phyloP scores from a whole-genome alignment of 2,329 filamentous ascomycete genomes.

The Plenodomus tracheiphilus region DNA sequence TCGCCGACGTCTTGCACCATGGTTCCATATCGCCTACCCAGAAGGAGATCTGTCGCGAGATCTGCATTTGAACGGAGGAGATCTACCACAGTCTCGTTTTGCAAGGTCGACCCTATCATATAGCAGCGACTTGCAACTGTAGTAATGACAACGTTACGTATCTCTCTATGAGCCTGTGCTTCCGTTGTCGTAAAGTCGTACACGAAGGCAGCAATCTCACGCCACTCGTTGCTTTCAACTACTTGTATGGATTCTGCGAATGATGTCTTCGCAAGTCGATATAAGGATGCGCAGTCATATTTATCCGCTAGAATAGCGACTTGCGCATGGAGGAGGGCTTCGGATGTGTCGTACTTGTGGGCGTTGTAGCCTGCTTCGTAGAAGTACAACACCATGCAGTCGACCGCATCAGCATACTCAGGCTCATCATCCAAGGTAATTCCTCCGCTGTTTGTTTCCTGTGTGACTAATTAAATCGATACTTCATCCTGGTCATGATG shows the following conservation, averaged over 20 bases:
- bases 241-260: conserved; percentile 13
- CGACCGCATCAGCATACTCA: conserved; percentile 20
- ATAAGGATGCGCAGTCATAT: conserved; percentile 24
- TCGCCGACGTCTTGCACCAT: conserved; percentile 5
- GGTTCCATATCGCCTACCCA: conserved; percentile 8
- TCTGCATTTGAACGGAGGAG: conserved; percentile 21
- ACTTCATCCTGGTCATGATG: too few relatives aligned
- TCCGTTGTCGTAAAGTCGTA: conserved; percentile 22
- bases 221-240: conserved; percentile 18
- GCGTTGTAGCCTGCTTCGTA: conserved; percentile 18
- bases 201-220: conserved; percentile 15
- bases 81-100: conserved; percentile 7
- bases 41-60: conserved; percentile 21
- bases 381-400: conserved; percentile 30
- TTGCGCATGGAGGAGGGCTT: conserved; percentile 24
- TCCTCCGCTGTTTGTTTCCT: conserved; percentile 19
- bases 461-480: too few relatives aligned
- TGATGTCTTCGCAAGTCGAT: conserved; percentile 17
- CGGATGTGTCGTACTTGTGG: conserved; percentile 11
- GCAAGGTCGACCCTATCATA: conserved; percentile 8
- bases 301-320: conserved; percentile 24
- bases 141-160: conserved; percentile 12
- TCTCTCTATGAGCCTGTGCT: conserved; percentile 11
- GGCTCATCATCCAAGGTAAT: conserved; percentile 20
- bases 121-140: conserved; percentile 6